A percentile compares a stretch with the other conserved stretches of the same genome.
phyloP scores from a whole-genome alignment of 306 rosid genomes.

The Senna siamea region DNA sequence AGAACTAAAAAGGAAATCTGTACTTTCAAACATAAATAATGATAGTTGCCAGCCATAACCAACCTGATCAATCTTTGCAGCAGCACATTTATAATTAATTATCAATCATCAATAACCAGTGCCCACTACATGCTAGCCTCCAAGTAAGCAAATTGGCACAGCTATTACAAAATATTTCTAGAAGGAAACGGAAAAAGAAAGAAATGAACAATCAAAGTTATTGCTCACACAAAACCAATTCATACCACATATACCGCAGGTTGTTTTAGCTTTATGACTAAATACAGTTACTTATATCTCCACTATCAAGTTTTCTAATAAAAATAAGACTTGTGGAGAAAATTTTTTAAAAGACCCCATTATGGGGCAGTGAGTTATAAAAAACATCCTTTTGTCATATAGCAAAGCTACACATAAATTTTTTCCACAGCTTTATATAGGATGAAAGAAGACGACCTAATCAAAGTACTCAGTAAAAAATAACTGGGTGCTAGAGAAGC shows the following conservation, averaged over 20 bases:
- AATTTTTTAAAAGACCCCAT: no score
- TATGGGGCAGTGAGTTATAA: no score
- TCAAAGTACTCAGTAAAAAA: slow-evolving; percentile 8
- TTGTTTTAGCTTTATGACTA: no score
- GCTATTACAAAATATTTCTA: slow-evolving; percentile 26
- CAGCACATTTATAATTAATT: slow-evolving; percentile 18
- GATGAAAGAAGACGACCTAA: slow-evolving; percentile 12
- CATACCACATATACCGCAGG: not conserved
- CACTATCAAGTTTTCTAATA: no score
- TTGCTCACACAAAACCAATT: not conserved
- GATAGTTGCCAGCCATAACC: slow-evolving; percentile 60
- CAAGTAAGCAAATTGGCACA: slow-evolving; percentile 20
- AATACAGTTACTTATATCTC: no score
- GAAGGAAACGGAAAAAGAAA: slow-evolving; percentile 4
- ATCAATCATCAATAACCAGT: slow-evolving; percentile 15
- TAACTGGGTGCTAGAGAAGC: slow-evolving; percentile 20
- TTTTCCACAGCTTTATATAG: not conserved
- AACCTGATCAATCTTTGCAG: slow-evolving; percentile 44
- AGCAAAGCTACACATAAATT: no score
- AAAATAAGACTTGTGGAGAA: no score
- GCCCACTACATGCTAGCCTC: slow-evolving; percentile 17
- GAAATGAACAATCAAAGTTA: not conserved
- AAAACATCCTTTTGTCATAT: no score
- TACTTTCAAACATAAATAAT: slow-evolving; percentile 60
- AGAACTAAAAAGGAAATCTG: slow-evolving; percentile 64